Base-by-base conservation (phyloP, 371 early-diverging fungal genomes). In the Umbelopsis sp. region DNA sequence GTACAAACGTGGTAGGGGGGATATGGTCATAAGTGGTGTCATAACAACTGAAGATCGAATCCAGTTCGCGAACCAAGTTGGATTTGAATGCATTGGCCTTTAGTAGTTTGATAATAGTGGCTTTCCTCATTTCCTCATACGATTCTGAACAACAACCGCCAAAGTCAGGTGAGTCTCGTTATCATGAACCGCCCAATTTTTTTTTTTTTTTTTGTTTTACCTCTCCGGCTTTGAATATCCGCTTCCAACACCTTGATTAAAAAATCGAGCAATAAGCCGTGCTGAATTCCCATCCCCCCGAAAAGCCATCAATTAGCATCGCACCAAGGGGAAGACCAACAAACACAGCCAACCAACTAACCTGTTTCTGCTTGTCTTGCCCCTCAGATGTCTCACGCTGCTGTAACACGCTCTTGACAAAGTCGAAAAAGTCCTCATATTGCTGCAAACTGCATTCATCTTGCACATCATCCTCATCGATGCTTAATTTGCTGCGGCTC, bases 21-120 rank as follows among this genome's bases (percentile, higher is more conserved):
- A 48, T 57, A 11, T 57, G 11, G 0, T 11, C 35, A 29, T 7
- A 8, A n/a, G 35, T 57, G 12, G 35, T 57, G 6, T 57, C 57
- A 57, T 57, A 57, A 14, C 57, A 57, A 18, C 57, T 57, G 32
- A 57, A 57, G 18, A 57, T 57, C 57, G 57, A 57, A 29, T 57
- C 57, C 57, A 57, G 57, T 32, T 57, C 57, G 57, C 35, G 18
- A 57, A 35, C 57, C 35, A 57, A 12, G 29, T 57, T 35, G 32
- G 29, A 16, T 14, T 35, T 57, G 57, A 35, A 57, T 18, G 35
- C 35, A 9, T 35, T 35, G 3, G 12, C 35, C 5, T 57, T 35
- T 35, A 57, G 14, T 57, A 57, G 29, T 32, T 35, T 24, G 0
- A 57, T 29, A 35, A 57, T 57, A 14, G 29, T 37, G 18, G 57